These are phyloP conservation scores for Cercospora sp. DNA, from an alignment of 2,329 filamentous ascomycete species.

Conservation along the genomic window DNA sequence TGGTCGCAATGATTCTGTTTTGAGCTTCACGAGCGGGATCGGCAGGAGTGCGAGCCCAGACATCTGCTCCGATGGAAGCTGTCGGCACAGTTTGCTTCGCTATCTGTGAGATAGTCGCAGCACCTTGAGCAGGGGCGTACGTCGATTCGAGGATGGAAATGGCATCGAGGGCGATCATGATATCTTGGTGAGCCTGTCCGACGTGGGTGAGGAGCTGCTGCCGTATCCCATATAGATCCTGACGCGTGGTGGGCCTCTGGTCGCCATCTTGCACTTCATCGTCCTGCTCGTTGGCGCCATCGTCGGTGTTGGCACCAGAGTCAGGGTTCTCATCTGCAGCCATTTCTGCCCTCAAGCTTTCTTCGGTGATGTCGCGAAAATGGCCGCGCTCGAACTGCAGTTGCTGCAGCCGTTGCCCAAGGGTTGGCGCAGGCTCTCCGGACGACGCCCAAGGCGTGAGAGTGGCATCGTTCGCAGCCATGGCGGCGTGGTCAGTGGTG, in stretches of 20 bases:
- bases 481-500: background rate
- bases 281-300: conserved; percentile 40
- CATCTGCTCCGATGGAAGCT: conserved; percentile 71
- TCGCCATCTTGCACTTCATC: conserved; percentile 43
- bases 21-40: conserved; percentile 47
- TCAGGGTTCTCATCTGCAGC: conserved; percentile 45
- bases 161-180: conserved; percentile 74
- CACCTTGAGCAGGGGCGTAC: conserved; percentile 69
- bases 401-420: conserved; percentile 75
- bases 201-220: conserved; percentile 46
- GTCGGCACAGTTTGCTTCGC: conserved; percentile 70
- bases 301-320: conserved; percentile 48
- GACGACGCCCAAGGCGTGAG: conserved; percentile 63
- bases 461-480: conserved; percentile 49
- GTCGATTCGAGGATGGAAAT: conserved; percentile 75
- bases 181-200: conserved; percentile 53
- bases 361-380: conserved; percentile 77
- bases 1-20: conserved; percentile 55
- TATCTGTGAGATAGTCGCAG: conserved; percentile 66
- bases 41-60: conserved; percentile 57
- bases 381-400: conserved; percentile 77
- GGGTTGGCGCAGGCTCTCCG: conserved; percentile 58
- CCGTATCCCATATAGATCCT: conserved; percentile 44
- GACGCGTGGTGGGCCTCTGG: conserved; percentile 30
- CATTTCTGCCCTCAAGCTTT: conserved; percentile 69